phyloP scores from a whole-genome alignment of 1,284 basidiomycete genomes.

The Lentinula novae-zelandiae region DNA sequence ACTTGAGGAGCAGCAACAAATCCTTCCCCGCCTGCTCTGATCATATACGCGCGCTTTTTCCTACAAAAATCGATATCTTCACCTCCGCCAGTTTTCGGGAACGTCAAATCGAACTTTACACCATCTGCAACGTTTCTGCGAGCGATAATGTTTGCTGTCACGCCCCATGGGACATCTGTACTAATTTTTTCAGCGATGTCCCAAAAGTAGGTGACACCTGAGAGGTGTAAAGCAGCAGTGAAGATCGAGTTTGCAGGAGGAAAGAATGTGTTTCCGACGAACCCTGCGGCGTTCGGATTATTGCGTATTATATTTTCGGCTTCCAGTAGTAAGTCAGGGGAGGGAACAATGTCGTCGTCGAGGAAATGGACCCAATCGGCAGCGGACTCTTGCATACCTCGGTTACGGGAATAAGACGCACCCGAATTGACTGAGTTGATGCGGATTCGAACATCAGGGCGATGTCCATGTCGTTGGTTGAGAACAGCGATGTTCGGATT shows the following conservation, averaged over 20 bases:
- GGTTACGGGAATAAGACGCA: conserved; percentile 46
- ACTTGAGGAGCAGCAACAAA: conserved; percentile 48
- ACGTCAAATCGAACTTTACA: conserved; percentile 40
- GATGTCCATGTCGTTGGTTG: conserved; percentile 29
- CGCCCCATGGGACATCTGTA: conserved; percentile 55
- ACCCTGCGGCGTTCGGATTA: conserved; percentile 46
- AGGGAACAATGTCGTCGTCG: conserved; percentile 53
- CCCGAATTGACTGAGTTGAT: conserved; percentile 40
- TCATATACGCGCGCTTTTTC: conserved; percentile 39
- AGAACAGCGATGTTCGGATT: conserved; percentile 36
- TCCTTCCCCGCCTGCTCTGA: conserved; percentile 32
- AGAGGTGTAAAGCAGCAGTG: conserved; percentile 50
- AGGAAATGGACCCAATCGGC: conserved; percentile 51
- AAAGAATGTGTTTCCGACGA: conserved; percentile 49
- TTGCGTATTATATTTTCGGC: conserved; percentile 44
- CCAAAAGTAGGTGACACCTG: conserved; percentile 60
- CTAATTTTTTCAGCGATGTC: conserved; percentile 50
- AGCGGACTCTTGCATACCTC: conserved; percentile 43
- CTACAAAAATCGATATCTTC: conserved; percentile 61
- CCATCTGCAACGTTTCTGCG: conserved; percentile 43
- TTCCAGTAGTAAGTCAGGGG: conserved; percentile 39
- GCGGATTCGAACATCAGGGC: conserved; percentile 45
- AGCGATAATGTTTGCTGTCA: conserved; percentile 54
- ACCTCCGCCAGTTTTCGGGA: conserved; percentile 62
- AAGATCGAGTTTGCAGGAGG: conserved; percentile 45